These are phyloP conservation scores for Pterocarpus santalinus DNA, from an alignment of 306 rosid genomes.

Conservation along the genomic window DNA sequence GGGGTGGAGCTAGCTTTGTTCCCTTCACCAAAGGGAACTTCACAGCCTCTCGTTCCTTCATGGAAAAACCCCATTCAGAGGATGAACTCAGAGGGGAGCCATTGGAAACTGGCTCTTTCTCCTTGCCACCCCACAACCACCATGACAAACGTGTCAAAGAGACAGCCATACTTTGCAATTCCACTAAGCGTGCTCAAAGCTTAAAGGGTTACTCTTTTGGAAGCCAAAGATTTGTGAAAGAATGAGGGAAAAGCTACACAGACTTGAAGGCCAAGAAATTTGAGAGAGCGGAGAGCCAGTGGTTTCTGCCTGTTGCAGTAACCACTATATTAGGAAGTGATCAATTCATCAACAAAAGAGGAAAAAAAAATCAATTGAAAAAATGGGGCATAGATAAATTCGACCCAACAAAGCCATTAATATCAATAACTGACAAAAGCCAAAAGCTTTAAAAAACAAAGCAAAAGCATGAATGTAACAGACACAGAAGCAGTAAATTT, in stretches of 20 bases:
- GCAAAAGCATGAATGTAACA: constrained; percentile 24
- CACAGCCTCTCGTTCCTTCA: constrained; percentile 66
- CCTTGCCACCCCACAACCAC: constrained; percentile 84
- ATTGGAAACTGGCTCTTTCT: constrained; percentile 65
- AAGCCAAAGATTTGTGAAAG: constrained; percentile 42
- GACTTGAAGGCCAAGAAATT: constrained; percentile 47
- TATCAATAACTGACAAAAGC: constrained; percentile 36
- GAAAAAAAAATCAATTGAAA: constrained; percentile 37
- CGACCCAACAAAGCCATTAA: constrained; percentile 49
- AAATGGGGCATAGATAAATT: constrained; percentile 36
- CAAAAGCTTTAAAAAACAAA: constrained; percentile 6
- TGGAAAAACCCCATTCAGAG: constrained; percentile 63
- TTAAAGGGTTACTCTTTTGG: constrained; percentile 33
- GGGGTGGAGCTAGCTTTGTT: constrained; percentile 60
- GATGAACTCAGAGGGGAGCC: constrained; percentile 63
- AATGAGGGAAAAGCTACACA: constrained; percentile 38
- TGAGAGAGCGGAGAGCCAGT: constrained; percentile 52
- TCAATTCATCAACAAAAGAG: constrained; percentile 46
- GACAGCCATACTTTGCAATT: constrained; percentile 62
- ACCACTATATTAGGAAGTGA: constrained; percentile 69
- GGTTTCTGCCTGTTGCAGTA: constrained; percentile 80
- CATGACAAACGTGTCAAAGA: constrained; percentile 76
- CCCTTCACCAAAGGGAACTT: constrained; percentile 71
- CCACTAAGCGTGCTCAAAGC: not conserved
- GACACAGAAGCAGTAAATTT: constrained; percentile 40